Percentiles rank a stretch among this genome's conserved stretches.
These are phyloP conservation scores for Microdochium trichocladiopsis DNA, from an alignment of 2,329 filamentous ascomycete genomes.

Conservation along the genomic window DNA sequence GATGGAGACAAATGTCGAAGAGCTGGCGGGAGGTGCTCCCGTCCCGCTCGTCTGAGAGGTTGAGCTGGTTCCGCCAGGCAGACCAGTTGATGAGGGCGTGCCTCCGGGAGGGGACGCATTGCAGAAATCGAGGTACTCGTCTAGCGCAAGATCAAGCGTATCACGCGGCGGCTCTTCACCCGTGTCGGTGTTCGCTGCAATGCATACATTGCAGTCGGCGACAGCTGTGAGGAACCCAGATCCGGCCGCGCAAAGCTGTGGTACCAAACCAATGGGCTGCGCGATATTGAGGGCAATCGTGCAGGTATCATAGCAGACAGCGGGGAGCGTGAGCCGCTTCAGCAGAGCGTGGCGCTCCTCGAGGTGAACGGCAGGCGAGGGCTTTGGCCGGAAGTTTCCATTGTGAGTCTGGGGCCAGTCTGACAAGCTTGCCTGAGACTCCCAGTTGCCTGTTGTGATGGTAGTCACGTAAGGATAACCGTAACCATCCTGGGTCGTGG, in stretches of 20 bases:
- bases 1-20: conserved; percentile 1
- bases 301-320: conserved; percentile 45
- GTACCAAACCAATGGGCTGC: conserved; percentile 36
- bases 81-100: conserved; percentile 1
- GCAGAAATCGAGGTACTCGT: conserved; percentile 41
- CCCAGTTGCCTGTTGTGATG: conserved; percentile 48
- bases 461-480: conserved; percentile 25
- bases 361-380: conserved; percentile 5
- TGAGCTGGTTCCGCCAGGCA: conserved; percentile 7
- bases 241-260: conserved; percentile 31
- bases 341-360: conserved; percentile 14
- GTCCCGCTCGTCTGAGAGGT: conserved; percentile 5
- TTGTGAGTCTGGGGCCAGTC: conserved; percentile 24
- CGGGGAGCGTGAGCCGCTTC: conserved; percentile 36
- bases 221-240: conserved; percentile 34
- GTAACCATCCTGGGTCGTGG: conserved; percentile 22
- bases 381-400: conserved; percentile 8
- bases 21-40: conserved; percentile 8
- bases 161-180: conserved; percentile 18
- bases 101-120: not conserved
- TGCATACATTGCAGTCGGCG: conserved; percentile 33
- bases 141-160: not conserved
- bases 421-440: conserved; percentile 40
- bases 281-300: conserved; percentile 40
- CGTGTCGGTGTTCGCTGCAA: conserved; percentile 16